A percentile compares a stretch with the other conserved stretches of the same genome.
Conservation (phyloP, 2,329 filamentous ascomycete species). For the Apiospora hydei region DNA sequence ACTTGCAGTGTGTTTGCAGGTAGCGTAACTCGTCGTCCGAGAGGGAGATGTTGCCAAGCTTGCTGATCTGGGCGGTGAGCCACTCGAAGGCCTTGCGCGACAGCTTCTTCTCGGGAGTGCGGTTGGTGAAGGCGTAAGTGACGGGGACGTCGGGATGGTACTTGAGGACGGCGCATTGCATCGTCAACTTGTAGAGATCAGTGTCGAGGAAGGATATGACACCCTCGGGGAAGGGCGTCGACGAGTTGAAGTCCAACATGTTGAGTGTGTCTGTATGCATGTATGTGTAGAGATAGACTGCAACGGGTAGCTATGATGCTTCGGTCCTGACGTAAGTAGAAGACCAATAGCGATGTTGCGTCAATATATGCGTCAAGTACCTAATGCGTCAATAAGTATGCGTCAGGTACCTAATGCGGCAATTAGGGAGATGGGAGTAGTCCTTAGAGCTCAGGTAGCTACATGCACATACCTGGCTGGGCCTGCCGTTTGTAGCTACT, state of each 20-base stretch:
- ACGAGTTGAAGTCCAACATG: conserved; percentile 70
- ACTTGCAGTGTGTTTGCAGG: conserved; percentile 79
- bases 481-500: not conserved
- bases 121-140: conserved; percentile 93
- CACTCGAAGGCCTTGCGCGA: conserved; percentile 83
- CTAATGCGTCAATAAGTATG: not conserved
- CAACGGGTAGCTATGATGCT: not conserved
- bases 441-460: not conserved
- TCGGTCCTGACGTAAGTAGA: not conserved
- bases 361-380: not conserved
- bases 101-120: conserved; percentile 91
- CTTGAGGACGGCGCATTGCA: conserved; percentile 96
- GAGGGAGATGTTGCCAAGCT: conserved; percentile 82
- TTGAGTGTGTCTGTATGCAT: not conserved
- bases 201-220: conserved; percentile 86
- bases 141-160: conserved; percentile 86
- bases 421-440: not conserved
- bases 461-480: not conserved
- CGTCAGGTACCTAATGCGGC: not conserved
- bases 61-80: conserved; percentile 83
- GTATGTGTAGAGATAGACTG: not conserved
- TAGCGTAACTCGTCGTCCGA: conserved; percentile 82
- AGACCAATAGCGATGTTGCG: not conserved
- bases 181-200: conserved; percentile 93
- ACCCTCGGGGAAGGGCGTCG: conserved; percentile 74